Base-by-base conservation (phyloP, 163 green algal genomes). In the Chlamydomonas reinhardtii region DNA sequence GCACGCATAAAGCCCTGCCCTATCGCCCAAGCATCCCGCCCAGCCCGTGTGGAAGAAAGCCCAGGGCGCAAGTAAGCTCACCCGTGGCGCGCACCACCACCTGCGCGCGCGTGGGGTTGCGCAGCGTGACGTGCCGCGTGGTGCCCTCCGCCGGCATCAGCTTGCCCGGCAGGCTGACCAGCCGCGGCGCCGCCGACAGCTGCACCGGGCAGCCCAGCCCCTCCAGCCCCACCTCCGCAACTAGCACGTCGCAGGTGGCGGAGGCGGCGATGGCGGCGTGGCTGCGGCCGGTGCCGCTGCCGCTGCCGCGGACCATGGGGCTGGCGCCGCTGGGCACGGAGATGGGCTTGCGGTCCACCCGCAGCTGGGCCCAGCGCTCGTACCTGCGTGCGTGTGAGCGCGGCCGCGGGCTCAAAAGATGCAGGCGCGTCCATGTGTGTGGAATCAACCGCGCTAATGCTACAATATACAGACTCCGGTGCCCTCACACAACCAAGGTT, bases 151-250 rank as follows among this genome's bases (percentile, higher is more conserved):
- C 78, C 8, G 86, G 87, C 65, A 90, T 90, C 64, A 96, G 76
- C 17, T 14, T 75, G n/a, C 91, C 91, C 5, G 89, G 84, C 48
- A 94, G 43, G 4, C 56, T 27, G 48, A 95, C 22, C 31, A 79
- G 19, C 39, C 54, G 43, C 4, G 92, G 92, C 22, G 71, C 34
- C 0, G 92, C 34, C 34, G 68, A 54, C 48, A 93, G 73, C 68
- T 80, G 19, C 32, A 92, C 43, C 0, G 76, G 70, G 19, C 71
- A 77, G 9, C 88, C 93, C 17, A 90, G 22, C n/a, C 91, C 92
- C 73, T 94, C 89, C 76, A 93, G 54, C 61, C 86, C 85, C 20
- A 94, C 48, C 77, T 91, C 73, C 78, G 89, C 73, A 17, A 92
- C 89, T 29, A 76, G 75, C 29, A 90, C 59, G 82, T 92, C 86